phyloP scores from a whole-genome alignment of 306 rosid genomes.

The Prunus salicina region DNA sequence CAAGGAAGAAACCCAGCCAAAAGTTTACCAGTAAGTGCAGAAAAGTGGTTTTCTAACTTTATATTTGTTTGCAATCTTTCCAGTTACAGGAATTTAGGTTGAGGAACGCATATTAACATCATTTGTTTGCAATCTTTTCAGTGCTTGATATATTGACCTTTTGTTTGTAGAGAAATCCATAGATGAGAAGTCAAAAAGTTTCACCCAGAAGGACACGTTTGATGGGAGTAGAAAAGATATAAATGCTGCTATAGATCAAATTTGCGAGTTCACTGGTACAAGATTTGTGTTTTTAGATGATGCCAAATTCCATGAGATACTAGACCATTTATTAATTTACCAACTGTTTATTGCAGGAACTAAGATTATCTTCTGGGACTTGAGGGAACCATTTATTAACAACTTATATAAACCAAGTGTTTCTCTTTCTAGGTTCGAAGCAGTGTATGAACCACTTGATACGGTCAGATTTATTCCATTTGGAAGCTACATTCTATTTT shows the following conservation, averaged over 20 bases:
- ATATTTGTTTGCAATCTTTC: slow-evolving; percentile 11
- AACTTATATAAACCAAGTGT: slow-evolving; percentile 83
- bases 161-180: slow-evolving; percentile 58
- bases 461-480: slow-evolving; percentile 47
- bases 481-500: slow-evolving; percentile 9
- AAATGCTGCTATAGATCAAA: slow-evolving; percentile 80
- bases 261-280: slow-evolving; percentile 91
- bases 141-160: slow-evolving; percentile 16
- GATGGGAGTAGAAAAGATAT: slow-evolving; percentile 89
- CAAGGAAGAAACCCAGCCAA: slow-evolving; percentile 57
- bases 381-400: slow-evolving; percentile 81
- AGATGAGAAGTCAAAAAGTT: slow-evolving; percentile 67
- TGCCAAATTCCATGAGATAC: slow-evolving; percentile 19
- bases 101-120: background rate
- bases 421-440: slow-evolving; percentile 72
- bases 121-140: background rate
- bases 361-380: slow-evolving; percentile 90
- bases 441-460: slow-evolving; percentile 82
- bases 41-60: slow-evolving; percentile 1
- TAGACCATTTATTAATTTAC: slow-evolving; percentile 16
- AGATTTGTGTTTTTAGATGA: background rate
- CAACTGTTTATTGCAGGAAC: slow-evolving; percentile 67
- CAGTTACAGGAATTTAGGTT: background rate
- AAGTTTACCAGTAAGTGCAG: slow-evolving; percentile 53
- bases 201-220: slow-evolving; percentile 58